A percentile compares a stretch with the other conserved stretches of the same genome.
phyloP scores from a whole-genome alignment of 305 asterid species.

The Solanum aculeatissimum region DNA sequence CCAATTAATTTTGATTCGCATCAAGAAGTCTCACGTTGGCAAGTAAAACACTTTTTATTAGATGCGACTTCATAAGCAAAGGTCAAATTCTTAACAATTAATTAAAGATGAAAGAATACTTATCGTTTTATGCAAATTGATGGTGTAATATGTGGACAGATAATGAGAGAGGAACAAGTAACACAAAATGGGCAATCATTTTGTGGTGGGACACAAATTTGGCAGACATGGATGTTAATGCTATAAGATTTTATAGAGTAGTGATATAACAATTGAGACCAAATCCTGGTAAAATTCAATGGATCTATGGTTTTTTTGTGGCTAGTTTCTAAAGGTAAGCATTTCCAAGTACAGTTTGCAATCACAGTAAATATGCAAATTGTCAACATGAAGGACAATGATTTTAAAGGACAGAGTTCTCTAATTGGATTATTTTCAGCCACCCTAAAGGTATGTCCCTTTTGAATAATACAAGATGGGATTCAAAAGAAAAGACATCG shows the following conservation, averaged over 20 bases:
- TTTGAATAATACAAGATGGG: background rate
- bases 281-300: background rate
- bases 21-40: background rate
- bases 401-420: background rate
- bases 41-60: background rate
- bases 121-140: background rate
- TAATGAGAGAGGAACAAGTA: background rate
- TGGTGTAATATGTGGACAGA: background rate
- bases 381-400: background rate
- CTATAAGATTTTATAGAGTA: background rate
- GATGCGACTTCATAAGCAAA: background rate
- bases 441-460: background rate
- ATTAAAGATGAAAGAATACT: background rate
- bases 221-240: background rate
- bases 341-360: background rate
- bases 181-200: background rate
- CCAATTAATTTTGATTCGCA: fast-evolving
- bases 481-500: background rate
- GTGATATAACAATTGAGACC: background rate
- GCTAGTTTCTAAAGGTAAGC: background rate
- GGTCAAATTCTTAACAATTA: too few relatives aligned
- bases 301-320: background rate
- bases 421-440: background rate
- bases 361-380: background rate
- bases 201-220: background rate